These are phyloP conservation scores for Zostera marina DNA, from an alignment of 116 monocot species.

Conservation along the genomic window DNA sequence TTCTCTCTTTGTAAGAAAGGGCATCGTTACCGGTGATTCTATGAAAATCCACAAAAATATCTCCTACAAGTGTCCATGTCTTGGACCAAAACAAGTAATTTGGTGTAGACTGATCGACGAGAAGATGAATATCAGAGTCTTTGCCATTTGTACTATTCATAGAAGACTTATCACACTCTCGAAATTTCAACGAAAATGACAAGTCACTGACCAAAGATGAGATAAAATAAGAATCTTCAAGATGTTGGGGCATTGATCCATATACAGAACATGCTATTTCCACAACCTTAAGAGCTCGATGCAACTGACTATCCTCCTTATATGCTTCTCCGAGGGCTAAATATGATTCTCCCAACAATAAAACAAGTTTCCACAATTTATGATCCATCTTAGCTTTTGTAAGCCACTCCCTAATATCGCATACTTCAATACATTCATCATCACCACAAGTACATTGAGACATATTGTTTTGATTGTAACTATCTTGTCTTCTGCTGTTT, in stretches of 20 bases:
- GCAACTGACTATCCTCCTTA: slow-evolving; percentile 62
- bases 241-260: slow-evolving; percentile 92
- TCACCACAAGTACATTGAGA: slow-evolving; percentile 83
- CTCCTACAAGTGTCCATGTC: slow-evolving; percentile 89
- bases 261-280: slow-evolving; percentile 84
- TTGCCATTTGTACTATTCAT: slow-evolving; percentile 13
- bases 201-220: slow-evolving; percentile 54
- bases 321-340: slow-evolving; percentile 89
- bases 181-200: slow-evolving; percentile 16
- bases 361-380: slow-evolving; percentile 95
- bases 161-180: slow-evolving; percentile 2
- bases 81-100: slow-evolving; percentile 80
- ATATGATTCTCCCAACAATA: slow-evolving; percentile 94
- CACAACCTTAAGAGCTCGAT: slow-evolving; percentile 66
- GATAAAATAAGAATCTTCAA: slow-evolving; percentile 68
- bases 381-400: slow-evolving; percentile 80
- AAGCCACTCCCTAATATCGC: slow-evolving; percentile 96
- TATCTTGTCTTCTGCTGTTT: slow-evolving; percentile 25
- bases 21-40: slow-evolving; percentile 28
- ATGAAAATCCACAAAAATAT: slow-evolving; percentile 72
- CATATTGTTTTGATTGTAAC: slow-evolving; percentile 13
- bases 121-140: slow-evolving; percentile 10
- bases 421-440: slow-evolving; percentile 85
- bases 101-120: slow-evolving; percentile 17
- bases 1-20: slow-evolving; percentile 21